phyloP scores from a whole-genome alignment of 2,329 filamentous ascomycete genomes.

The Thermomyces lanuginosus region DNA sequence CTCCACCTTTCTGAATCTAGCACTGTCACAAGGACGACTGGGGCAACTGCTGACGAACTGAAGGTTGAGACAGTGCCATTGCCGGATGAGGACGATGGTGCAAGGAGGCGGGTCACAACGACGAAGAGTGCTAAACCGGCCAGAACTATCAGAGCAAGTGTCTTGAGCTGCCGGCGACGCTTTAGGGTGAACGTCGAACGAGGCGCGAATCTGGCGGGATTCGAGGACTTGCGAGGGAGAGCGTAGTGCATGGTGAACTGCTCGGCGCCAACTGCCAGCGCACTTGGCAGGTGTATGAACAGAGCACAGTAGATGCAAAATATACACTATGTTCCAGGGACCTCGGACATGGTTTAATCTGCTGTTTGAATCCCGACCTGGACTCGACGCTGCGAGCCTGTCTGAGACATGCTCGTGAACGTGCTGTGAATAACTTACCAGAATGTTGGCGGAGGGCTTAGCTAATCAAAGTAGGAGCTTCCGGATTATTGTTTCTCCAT shows the following conservation, averaged over 20 bases:
- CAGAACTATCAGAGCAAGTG: conserved; percentile 39
- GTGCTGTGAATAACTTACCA: no score
- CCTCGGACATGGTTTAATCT: no score
- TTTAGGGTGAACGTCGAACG: conserved; percentile 26
- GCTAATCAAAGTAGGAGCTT: no score
- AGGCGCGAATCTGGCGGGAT: conserved; percentile 50
- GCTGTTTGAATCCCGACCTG: no score
- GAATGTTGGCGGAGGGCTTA: no score
- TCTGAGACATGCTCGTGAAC: no score
- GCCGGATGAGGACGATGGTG: conserved; percentile 16
- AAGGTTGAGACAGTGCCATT: conserved; percentile 11
- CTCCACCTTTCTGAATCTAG: conserved; percentile 52
- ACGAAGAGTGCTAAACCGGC: conserved; percentile 4
- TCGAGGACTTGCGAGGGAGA: conserved; percentile 69
- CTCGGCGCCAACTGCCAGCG: conserved; percentile 10
- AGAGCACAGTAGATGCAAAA: no score
- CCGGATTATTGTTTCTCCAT: no score
- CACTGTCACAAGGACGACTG: conserved; percentile 67
- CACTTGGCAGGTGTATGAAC: no score
- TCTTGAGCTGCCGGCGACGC: conserved; percentile 47
- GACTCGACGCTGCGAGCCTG: no score
- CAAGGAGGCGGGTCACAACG: no score
- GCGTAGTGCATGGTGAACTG: conserved; percentile 61
- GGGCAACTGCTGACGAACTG: conserved; percentile 22
- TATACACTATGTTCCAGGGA: no score